Base-by-base conservation (phyloP, 83 land plant species). In the Thuja plicata region DNA sequence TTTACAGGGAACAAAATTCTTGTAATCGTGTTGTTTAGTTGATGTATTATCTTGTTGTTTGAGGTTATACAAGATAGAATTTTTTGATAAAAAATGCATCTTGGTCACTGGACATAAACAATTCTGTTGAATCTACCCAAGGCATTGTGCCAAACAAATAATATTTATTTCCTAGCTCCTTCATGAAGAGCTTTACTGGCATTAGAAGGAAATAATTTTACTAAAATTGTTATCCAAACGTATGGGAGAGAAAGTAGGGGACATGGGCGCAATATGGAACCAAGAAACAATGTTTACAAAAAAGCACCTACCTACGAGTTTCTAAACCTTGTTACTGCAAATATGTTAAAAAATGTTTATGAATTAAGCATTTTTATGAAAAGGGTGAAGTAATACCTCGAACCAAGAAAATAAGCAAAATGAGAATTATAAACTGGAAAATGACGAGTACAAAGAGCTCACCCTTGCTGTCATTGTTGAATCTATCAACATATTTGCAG, bases 401-500 rank as follows among this genome's bases (percentile, higher is more conserved):
- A 74, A 74, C 78, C 13, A 76, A 76, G 40, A 30, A 76, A 76
- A 73, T n/a, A 34, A 76, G 79, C 17, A 35, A 35, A 76, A 11
- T 34, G 38, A 35, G 40, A 76, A 34, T 76, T 34, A 76, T 76
- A 27, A 76, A 76, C 79, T 74, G 38, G 79, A 76, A 74, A 76
- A 35, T 76, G 17, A 4, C 11, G 30, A 83, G 46, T 83, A 17
- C 6, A 83, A 43, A 27, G 85, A 45, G 45, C 85, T 45, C 34
- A 89, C 89, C 66, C 89, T 76, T 35, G 89, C 89, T 32, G 60
- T 76, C 89, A 89, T 89, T 50, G 89, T 32, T 34, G 46, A 34
- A 84, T 89, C 89, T 45, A 89, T 43, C 70, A 89, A 62, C 50
- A 89, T 84, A n/a, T 89, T 89, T 30, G 89, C 88, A 84, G 89